phyloP scores from a whole-genome alignment of 768 basidiomycete genomes.

The Mrakia frigida region DNA sequence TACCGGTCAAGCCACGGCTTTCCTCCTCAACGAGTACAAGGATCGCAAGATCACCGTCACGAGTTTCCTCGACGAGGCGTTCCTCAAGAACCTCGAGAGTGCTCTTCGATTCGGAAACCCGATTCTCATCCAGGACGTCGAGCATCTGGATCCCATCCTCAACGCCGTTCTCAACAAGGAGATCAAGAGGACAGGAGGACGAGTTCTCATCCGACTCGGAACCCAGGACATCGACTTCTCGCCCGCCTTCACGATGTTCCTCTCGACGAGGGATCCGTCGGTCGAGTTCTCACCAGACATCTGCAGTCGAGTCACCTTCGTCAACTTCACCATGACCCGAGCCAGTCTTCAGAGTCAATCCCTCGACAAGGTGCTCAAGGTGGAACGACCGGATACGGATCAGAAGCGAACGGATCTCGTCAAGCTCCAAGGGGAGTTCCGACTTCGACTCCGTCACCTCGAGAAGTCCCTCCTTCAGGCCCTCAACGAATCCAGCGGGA shows the following conservation, averaged over 20 bases:
- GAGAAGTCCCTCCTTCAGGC: conserved; percentile 91
- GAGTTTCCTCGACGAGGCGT: conserved; percentile 96
- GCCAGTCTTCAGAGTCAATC: conserved; percentile 98
- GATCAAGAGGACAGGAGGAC: conserved; percentile 89
- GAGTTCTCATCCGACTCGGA: conserved; percentile 91
- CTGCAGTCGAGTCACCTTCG: conserved; percentile 91
- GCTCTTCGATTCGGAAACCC: conserved; percentile 99
- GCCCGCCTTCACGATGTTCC: conserved; percentile 99
- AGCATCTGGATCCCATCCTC: conserved; percentile 92
- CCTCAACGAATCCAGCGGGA: conserved; percentile 91
- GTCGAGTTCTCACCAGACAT: conserved; percentile 98
- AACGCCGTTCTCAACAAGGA: conserved; percentile 97
- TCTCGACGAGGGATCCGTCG: conserved; percentile 93
- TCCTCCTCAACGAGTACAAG: conserved; percentile 88
- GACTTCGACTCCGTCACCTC: conserved; percentile 79
- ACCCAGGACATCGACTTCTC: conserved; percentile 99
- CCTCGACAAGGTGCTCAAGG: conserved; percentile 91
- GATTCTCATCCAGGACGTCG: conserved; percentile 93
- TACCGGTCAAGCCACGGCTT: conserved; percentile 91
- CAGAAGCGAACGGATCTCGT: conserved; percentile 91
- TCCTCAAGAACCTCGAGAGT: conserved; percentile 96
- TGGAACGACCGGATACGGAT: conserved; percentile 94
- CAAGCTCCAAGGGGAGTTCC: conserved; percentile 98
- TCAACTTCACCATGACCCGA: conserved; percentile 97
- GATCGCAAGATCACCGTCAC: conserved; percentile 97